phyloP scores from a whole-genome alignment of 2,329 filamentous ascomycete genomes.

The Sphaerulina musiva region DNA sequence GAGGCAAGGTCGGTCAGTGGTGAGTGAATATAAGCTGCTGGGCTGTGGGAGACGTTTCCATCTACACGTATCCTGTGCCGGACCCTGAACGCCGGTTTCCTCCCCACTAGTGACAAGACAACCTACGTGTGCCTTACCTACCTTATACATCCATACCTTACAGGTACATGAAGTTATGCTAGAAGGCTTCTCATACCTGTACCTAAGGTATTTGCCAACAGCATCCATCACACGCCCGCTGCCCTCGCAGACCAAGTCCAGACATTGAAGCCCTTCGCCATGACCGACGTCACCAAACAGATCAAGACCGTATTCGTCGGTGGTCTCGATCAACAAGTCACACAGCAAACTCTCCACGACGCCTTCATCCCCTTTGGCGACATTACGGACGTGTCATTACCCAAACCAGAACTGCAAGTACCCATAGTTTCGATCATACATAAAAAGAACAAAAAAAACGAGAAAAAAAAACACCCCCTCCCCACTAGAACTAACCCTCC shows the following conservation, averaged over 20 bases:
- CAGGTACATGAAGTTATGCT: too few species aligned
- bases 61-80: too few species aligned
- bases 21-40: too few species aligned
- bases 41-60: too few species aligned
- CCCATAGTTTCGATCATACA: not conserved
- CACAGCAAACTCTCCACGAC: conserved; percentile 67
- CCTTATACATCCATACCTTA: too few species aligned
- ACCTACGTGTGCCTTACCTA: too few species aligned
- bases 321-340: conserved; percentile 75
- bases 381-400: conserved; percentile 82
- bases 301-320: conserved; percentile 86
- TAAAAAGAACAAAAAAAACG: not conserved
- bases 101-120: too few species aligned
- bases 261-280: conserved; percentile 34
- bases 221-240: not conserved
- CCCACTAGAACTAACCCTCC: not conserved
- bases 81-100: too few species aligned
- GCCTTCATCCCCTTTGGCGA: conserved; percentile 97
- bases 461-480: too few species aligned
- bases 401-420: conserved; percentile 67
- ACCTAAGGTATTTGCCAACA: not conserved
- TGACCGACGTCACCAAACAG: conserved; percentile 71
- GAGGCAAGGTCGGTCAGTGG: too few species aligned
- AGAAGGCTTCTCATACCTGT: too few species aligned
- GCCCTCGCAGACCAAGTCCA: not conserved